phyloP scores from a whole-genome alignment of 2,329 filamentous ascomycete species.

The Corinectria fuckeliana region DNA sequence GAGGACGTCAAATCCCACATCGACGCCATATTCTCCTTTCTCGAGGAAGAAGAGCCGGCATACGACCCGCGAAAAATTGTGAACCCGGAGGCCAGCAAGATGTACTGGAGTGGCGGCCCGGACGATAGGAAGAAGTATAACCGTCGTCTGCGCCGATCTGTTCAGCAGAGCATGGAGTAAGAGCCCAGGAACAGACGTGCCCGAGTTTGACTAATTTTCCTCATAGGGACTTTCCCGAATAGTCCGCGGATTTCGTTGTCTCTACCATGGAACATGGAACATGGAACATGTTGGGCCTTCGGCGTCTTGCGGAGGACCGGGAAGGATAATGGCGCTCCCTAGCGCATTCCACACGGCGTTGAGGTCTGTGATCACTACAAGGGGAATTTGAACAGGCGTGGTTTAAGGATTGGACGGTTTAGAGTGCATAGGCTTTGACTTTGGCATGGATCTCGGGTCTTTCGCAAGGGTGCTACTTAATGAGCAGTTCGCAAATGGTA shows the following conservation, averaged over 20 bases:
- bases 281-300: conserved; percentile 14
- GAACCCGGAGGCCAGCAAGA: conserved; percentile 81
- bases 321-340: conserved; percentile 6
- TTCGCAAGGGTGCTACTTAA: background rate
- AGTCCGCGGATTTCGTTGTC: background rate
- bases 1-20: conserved; percentile 87
- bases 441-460: background rate
- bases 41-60: conserved; percentile 87
- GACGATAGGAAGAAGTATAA: conserved; percentile 87
- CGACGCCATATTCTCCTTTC: conserved; percentile 76
- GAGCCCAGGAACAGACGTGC: conserved; percentile 14
- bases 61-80: conserved; percentile 92
- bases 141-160: conserved; percentile 77
- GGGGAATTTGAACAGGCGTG: conserved; percentile 10
- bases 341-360: conserved; percentile 30
- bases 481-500: background rate
- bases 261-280: conserved; percentile 3
- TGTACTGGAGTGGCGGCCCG: conserved; percentile 79
- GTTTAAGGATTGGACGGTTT: background rate
- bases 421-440: background rate
- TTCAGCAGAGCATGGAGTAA: conserved; percentile 72
- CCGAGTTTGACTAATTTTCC: conserved; percentile 10
- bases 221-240: conserved; percentile 44
- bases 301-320: conserved; percentile 29
- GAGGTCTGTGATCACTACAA: conserved; percentile 17